Conservation (phyloP, 305 asterid genomes). For the Andrographis paniculata region DNA sequence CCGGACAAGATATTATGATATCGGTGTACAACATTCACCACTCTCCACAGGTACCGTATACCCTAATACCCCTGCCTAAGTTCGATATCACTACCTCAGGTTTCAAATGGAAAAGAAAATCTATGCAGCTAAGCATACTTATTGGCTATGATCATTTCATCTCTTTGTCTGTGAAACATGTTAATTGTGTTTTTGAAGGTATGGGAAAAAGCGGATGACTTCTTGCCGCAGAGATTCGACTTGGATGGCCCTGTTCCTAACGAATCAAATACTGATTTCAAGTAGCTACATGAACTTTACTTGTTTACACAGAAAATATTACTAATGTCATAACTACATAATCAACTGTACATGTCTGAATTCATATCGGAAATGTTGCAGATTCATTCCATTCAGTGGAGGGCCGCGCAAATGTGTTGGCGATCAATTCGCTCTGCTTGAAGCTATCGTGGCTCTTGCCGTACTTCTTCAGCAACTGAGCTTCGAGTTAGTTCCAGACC, state of each 20-base stretch:
- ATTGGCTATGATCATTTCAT: neutral
- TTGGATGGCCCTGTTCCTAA: constrained; percentile 74
- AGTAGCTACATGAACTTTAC: constrained; percentile 26
- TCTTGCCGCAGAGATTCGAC: constrained; percentile 78
- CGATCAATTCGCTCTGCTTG: constrained; percentile 89
- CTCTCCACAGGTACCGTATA: constrained; percentile 54
- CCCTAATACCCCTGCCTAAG: no score
- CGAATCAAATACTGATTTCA: constrained; percentile 83
- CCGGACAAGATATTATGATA: constrained; percentile 96
- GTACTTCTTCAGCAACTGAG: constrained; percentile 52
- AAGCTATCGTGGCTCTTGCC: constrained; percentile 79
- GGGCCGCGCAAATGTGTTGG: constrained; percentile 98
- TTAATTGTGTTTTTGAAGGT: constrained; percentile 35
- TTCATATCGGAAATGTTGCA: constrained; percentile 20
- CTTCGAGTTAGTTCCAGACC: constrained; percentile 78
- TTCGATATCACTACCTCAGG: no score
- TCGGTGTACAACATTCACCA: constrained; percentile 94
- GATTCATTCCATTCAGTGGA: constrained; percentile 91
- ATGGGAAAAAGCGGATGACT: constrained; percentile 91
- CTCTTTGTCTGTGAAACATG: no score
- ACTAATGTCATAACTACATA: constrained; percentile 1
- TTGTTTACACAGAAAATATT: constrained; percentile 1
- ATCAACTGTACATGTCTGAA: constrained; percentile 5
- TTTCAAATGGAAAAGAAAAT: no score
- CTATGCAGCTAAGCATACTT: no score